A percentile compares a stretch with the other conserved stretches of the same genome.
Evolutionary conservation across 208 protist species (phyloP).

Genomic region (Naegleria gruberi): DNA sequence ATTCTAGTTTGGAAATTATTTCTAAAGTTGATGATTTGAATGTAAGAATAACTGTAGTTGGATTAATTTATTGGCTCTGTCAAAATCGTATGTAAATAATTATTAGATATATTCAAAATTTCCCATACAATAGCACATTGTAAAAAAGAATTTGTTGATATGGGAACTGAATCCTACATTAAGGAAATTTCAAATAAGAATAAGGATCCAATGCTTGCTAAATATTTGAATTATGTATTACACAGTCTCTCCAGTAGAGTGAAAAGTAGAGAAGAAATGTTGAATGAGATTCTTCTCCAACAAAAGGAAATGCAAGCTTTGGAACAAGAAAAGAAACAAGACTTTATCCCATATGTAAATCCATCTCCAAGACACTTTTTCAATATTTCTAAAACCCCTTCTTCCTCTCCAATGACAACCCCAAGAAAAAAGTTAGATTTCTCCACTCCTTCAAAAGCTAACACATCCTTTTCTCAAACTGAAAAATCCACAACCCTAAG

Average conservation of each 20-base stretch:
- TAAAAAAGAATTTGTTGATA: conserved; percentile 5
- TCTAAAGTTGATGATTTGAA: not conserved
- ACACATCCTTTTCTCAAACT: not conserved
- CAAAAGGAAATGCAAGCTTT: not conserved
- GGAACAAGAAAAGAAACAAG: not conserved
- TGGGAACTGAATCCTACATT: not conserved
- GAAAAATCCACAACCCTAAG: not conserved
- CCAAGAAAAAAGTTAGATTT: not conserved
- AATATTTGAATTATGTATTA: not conserved
- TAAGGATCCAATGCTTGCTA: not conserved
- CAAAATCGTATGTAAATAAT: conserved; percentile 9
- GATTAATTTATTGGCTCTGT: conserved; percentile 4
- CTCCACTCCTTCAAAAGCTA: not conserved
- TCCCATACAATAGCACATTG: not conserved
- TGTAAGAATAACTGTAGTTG: not conserved
- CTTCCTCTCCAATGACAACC: not conserved
- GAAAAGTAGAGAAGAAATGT: conserved; percentile 12
- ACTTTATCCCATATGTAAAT: not conserved
- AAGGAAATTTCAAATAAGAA: not conserved
- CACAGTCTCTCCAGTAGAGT: not conserved
- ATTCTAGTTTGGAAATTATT: not conserved
- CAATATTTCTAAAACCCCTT: not conserved
- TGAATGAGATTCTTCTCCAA: not conserved
- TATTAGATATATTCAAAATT: not conserved
- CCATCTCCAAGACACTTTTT: conserved; percentile 11